Evolutionary conservation across 2,329 filamentous ascomycete genomes (phyloP), one percentile per base, ranked within the genome.

Genomic region (Calonectria ilicicola): DNA sequence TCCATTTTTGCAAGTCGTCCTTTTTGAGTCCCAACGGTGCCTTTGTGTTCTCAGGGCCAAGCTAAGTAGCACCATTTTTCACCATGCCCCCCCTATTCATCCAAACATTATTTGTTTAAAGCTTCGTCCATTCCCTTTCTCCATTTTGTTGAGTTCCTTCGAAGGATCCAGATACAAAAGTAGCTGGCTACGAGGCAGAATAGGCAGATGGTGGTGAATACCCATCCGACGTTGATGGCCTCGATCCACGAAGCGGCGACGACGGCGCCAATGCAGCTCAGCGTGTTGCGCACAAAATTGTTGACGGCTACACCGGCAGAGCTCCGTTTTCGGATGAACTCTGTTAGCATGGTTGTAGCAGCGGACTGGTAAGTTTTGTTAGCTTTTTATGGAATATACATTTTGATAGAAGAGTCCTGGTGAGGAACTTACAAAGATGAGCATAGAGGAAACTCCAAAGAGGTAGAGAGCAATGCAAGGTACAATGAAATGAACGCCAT

Each of bases 321-420:
- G 63, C 92, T 93, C 74, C 89, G 88, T 49, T 90, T 88, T 17
- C 93, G 93, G 87, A 96, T 93, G 80, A 96, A 95, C 80, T 97
- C 94, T 0, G 94, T 96, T 76, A 97, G 86, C 93, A 97, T 95
- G 0, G 95, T 97, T 0, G 94, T 95, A 0, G 91, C 88, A 77
- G 91, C 89, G 62, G 91, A 83, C 85, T 86, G 38, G n/a, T 23
- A 8, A 19, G 4, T 7, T 14, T 21, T 32, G 62, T 78, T 72
- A 80, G 76, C 47, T 44, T 10, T 21, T 5, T 53, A 23, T 5
- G 7, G 3, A 26, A 3, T 7, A 26, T 38, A 26, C 26, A 26
- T 15, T 6, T 51, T 38, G 58, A 21, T 14, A 32, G 26, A 17
- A 46, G n/a, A 42, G 21, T 27, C 29, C 17, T 46, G 27, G 35